Base-by-base conservation (phyloP, 2,329 filamentous ascomycete species). In the Aspergillus neoniger region DNA sequence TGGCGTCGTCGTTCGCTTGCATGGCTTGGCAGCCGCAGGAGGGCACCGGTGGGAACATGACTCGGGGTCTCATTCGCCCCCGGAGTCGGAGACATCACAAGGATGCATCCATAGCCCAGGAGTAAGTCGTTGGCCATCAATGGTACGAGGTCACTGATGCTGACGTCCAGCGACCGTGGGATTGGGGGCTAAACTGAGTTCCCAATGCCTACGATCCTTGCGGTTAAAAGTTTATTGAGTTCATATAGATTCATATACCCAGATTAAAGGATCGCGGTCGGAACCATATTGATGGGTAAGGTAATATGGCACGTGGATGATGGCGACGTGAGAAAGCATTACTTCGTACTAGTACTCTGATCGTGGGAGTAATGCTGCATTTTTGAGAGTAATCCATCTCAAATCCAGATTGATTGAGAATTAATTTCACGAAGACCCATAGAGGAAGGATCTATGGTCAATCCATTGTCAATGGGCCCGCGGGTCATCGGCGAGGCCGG, bases 1-100 rank as follows among this genome's bases (percentile, higher is more conserved):
- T 67, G 65, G 65, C 60, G 49, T 62, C 60, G 49, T 62, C 32
- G 59, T 59, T 57, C 56, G 52, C 47, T 63, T 60, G 58, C 55
- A 55, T 47, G 43, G 17, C 41, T 55, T 51, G 61, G 43, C 56
- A 62, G 51, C 14, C 41, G 43, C 25, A 55, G 56, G 55, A 55
- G 36, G 44, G 47, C 41, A 23, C 5, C 19, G 21, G 60, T 60
- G 60, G 58, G 50, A 57, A 58, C 58, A 38, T 41, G 54, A 60
- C 47, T 15, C 23, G 17, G 25, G n/a, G 30, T n/a, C 14, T 17
- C 25, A 50, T 50, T 50, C 47, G 47, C 47, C 47, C 19, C 41
- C 25, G 12, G 15, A 30, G 4, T 12, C n/a, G 15, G 30, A 28
- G 23, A 25, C 47, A 30, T 49, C 47, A 30, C 25, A n/a, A 43